These are phyloP conservation scores for Saturnispora silvae DNA, from an alignment of 805 yeast genomes.

Conservation along the genomic window DNA sequence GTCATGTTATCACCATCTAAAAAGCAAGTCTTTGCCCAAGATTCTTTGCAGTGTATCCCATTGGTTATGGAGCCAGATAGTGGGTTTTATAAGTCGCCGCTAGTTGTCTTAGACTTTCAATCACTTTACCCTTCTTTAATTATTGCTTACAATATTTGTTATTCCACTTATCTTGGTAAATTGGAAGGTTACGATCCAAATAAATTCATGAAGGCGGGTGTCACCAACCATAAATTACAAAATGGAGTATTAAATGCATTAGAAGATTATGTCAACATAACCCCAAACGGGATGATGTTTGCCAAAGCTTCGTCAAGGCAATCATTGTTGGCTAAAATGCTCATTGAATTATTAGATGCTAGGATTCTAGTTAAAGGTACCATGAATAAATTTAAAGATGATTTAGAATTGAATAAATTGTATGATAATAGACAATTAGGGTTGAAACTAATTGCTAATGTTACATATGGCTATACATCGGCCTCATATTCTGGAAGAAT, in stretches of 20 bases:
- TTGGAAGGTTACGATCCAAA: constrained; percentile 40
- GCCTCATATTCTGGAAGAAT: constrained; percentile 94
- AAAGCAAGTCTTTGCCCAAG: constrained; percentile 71
- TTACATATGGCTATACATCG: constrained; percentile 90
- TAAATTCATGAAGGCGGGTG: constrained; percentile 42
- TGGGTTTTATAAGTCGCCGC: constrained; percentile 75
- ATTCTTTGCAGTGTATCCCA: constrained; percentile 79
- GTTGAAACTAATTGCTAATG: constrained; percentile 82
- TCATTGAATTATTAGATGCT: constrained; percentile 70
- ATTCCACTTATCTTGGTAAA: constrained; percentile 59
- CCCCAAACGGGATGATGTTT: constrained; percentile 85
- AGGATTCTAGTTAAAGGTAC: constrained; percentile 71
- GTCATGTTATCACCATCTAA: constrained; percentile 71
- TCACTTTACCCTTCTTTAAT: constrained; percentile 88
- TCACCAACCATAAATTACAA: constrained; percentile 37
- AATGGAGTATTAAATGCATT: constrained; percentile 47
- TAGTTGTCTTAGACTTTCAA: constrained; percentile 86
- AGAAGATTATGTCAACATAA: constrained; percentile 44
- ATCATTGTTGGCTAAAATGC: constrained; percentile 73
- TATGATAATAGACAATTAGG: constrained; percentile 78
- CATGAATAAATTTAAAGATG: constrained; percentile 43
- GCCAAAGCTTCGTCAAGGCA: constrained; percentile 55
- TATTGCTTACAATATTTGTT: constrained; percentile 85
- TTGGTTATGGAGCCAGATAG: constrained; percentile 88
- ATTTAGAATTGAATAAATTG: constrained; percentile 39